These are phyloP conservation scores for Pyrenochaeta sp. DNA, from an alignment of 2,329 filamentous ascomycete species.

Conservation along the genomic window DNA sequence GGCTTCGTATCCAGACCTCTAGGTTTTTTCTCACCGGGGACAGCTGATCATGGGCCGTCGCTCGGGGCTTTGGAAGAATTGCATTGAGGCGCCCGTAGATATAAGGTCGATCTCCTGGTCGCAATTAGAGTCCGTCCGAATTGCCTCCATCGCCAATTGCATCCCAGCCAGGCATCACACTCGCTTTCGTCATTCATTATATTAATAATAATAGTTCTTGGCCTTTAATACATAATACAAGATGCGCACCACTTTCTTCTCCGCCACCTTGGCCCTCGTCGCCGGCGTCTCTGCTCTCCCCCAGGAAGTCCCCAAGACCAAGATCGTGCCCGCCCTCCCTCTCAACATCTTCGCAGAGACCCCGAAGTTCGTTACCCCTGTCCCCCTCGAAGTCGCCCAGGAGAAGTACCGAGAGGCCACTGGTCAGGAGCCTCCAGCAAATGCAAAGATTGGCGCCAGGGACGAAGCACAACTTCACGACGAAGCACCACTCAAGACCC, in stretches of 20 bases:
- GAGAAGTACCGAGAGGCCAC: slow-evolving; percentile 1
- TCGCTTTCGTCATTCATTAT: slow-evolving; percentile 14
- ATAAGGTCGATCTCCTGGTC: slow-evolving; percentile 16
- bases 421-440: background rate
- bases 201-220: too few relatives aligned
- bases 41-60: slow-evolving; percentile 18
- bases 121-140: slow-evolving; percentile 1
- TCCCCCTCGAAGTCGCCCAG: slow-evolving; percentile 19
- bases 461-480: slow-evolving; percentile 53
- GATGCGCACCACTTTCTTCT: slow-evolving; percentile 23
- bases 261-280: slow-evolving; percentile 24
- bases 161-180: slow-evolving; percentile 5
- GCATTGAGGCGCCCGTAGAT: slow-evolving; percentile 15
- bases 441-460: slow-evolving; percentile 70
- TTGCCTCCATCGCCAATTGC: background rate
- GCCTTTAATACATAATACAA: slow-evolving; percentile 18
- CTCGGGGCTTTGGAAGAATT: background rate
- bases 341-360: slow-evolving; percentile 10
- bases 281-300: slow-evolving; percentile 19
- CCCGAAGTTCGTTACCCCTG: slow-evolving; percentile 9
- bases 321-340: slow-evolving; percentile 14
- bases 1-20: slow-evolving; percentile 20
- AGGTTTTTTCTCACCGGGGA: background rate
- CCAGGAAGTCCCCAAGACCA: slow-evolving; percentile 11
- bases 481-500: slow-evolving; percentile 51